These are phyloP conservation scores for Globisporangium barbulae DNA, from an alignment of 352 stramenopile species.

Conservation along the genomic window DNA sequence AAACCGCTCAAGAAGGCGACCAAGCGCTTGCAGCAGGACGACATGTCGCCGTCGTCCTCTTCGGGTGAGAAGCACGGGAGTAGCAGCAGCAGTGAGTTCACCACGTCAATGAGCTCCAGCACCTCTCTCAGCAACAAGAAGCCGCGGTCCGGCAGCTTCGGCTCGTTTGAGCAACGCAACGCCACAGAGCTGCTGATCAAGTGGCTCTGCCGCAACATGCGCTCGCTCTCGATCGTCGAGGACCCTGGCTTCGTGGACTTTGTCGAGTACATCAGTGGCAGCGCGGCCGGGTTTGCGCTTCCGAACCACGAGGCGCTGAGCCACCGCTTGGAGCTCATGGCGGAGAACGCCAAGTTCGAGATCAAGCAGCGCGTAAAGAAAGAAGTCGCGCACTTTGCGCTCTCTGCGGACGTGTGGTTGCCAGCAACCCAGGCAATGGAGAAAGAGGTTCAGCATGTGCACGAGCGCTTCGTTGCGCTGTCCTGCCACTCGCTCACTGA, in stretches of 20 bases:
- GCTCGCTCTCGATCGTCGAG: conserved; percentile 29
- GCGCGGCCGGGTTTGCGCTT: conserved; percentile 15
- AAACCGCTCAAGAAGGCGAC: conserved; percentile 8
- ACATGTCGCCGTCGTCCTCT: conserved; percentile 1
- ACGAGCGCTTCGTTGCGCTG: conserved; percentile 20
- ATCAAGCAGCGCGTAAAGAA: conserved; percentile 32
- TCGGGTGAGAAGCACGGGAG: neutral
- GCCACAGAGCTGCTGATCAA: conserved; percentile 33
- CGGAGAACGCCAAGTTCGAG: conserved; percentile 37
- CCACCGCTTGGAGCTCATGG: conserved; percentile 36
- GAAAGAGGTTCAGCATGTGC: neutral
- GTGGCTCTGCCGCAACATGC: conserved; percentile 36
- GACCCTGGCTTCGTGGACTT: conserved; percentile 33
- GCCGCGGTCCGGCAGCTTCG: conserved; percentile 11
- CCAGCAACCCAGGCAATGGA: neutral
- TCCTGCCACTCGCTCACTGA: conserved; percentile 28
- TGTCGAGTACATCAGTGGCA: conserved; percentile 20
- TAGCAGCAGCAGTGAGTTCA: neutral
- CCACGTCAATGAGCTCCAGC: neutral
- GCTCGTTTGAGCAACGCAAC: conserved; percentile 24
- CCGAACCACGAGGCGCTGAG: conserved; percentile 24
- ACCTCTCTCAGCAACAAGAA: conserved; percentile 8
- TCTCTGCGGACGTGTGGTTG: conserved; percentile 29
- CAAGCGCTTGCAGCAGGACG: conserved; percentile 14
- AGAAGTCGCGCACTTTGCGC: conserved; percentile 22